phyloP scores from a whole-genome alignment of 306 rosid genomes.

The Medicago ruthenica region DNA sequence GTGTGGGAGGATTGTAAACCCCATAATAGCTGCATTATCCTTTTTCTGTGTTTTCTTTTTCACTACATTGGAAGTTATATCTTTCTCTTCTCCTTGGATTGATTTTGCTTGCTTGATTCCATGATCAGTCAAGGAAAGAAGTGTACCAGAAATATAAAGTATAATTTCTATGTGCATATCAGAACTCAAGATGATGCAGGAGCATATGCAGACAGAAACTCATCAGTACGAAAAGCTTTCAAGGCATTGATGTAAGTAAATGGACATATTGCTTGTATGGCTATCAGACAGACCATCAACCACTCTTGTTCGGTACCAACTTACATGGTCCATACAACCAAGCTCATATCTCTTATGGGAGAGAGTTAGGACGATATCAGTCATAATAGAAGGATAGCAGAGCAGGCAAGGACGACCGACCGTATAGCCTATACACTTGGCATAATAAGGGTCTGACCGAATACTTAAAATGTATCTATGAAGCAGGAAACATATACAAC shows the following conservation, averaged over 20 bases:
- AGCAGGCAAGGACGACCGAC: neutral
- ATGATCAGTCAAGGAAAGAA: constrained; percentile 15
- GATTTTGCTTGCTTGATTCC: constrained; percentile 1
- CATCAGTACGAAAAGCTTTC: neutral
- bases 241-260: neutral
- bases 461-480: neutral
- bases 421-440: neutral
- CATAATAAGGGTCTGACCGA: neutral
- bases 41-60: neutral
- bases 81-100: neutral
- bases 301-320: neutral
- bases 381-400: neutral
- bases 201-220: neutral
- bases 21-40: neutral
- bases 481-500: neutral
- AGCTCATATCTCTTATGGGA: neutral
- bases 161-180: constrained; percentile 13
- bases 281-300: neutral
- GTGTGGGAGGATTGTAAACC: neutral
- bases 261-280: neutral
- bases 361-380: neutral
- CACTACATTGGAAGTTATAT: neutral
- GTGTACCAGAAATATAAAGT: neutral
- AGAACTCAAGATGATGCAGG: neutral
- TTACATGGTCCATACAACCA: neutral